Evolutionary conservation across 2,329 filamentous ascomycete genomes (phyloP).

Genomic region (Aspergillus tanneri): DNA sequence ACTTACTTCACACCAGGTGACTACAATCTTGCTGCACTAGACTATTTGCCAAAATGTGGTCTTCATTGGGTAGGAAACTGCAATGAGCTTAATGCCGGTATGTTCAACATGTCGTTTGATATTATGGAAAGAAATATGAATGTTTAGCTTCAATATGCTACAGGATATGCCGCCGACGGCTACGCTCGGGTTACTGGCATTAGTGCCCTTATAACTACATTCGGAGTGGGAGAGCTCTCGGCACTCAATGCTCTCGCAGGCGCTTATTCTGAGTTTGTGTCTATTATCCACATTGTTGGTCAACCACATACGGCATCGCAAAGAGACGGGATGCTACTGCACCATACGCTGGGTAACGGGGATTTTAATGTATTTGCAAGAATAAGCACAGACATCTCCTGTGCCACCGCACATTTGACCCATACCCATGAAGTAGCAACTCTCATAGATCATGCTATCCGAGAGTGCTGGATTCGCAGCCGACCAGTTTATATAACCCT

Average conservation of each 20-base stretch:
- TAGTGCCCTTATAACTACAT: constrained; percentile 29
- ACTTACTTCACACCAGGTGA: constrained; percentile 51
- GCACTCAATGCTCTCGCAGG: constrained; percentile 73
- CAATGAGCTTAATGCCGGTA: constrained; percentile 58
- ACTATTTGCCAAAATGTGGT: constrained; percentile 56
- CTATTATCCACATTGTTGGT: constrained; percentile 63
- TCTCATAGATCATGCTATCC: constrained; percentile 75
- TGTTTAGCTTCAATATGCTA: constrained; percentile 58
- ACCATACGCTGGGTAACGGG: constrained; percentile 60
- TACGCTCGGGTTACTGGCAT: constrained; percentile 32
- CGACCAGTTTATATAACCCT: constrained; percentile 81
- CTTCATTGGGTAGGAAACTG: constrained; percentile 61
- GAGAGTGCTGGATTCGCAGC: constrained; percentile 70
- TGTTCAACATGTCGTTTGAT: not conserved
- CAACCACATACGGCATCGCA: constrained; percentile 49
- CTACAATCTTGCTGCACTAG: constrained; percentile 65
- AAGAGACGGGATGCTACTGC: constrained; percentile 48
- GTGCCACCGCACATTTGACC: constrained; percentile 40
- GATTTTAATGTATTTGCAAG: constrained; percentile 16
- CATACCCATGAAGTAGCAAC: constrained; percentile 67
- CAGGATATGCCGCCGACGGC: constrained; percentile 48
- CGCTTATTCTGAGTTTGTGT: constrained; percentile 69
- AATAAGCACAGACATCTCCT: constrained; percentile 16
- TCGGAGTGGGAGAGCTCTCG: constrained; percentile 65
- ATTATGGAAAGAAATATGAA: not conserved